phyloP scores from a whole-genome alignment of 352 stramenopile genomes.

The Pythium apleroticum region DNA sequence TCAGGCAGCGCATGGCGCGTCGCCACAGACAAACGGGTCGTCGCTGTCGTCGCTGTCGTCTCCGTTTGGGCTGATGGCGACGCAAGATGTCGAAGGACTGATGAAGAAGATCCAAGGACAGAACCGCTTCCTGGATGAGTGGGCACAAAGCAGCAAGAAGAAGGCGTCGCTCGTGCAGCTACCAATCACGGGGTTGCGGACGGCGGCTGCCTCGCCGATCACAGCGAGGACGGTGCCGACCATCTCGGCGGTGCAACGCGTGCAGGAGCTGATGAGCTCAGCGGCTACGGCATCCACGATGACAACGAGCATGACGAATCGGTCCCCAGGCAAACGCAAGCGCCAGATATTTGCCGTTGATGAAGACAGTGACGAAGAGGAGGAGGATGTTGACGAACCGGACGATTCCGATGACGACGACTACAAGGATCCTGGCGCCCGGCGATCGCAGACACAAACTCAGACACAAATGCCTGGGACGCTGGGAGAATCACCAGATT shows the following conservation, averaged over 20 bases:
- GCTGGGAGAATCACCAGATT: conserved; percentile 18
- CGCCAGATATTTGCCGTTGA: conserved; percentile 17
- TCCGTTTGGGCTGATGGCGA: conserved; percentile 27
- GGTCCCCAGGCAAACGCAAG: conserved; percentile 25
- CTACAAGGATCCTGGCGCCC: neutral
- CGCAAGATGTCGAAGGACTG: conserved; percentile 27
- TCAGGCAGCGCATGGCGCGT: neutral
- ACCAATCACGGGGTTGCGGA: conserved; percentile 9
- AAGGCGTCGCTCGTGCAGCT: conserved; percentile 11
- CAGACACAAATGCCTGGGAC: conserved; percentile 13
- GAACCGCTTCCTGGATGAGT: conserved; percentile 27
- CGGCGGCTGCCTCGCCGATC: neutral
- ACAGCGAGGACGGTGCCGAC: conserved; percentile 1
- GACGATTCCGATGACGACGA: neutral
- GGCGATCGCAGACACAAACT: conserved; percentile 1
- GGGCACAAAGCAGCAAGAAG: conserved; percentile 14
- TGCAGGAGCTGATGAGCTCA: conserved; percentile 9
- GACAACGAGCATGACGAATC: neutral
- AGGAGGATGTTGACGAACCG: conserved; percentile 1
- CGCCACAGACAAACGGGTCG: conserved; percentile 6
- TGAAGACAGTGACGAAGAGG: conserved; percentile 19
- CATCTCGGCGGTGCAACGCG: conserved; percentile 22
- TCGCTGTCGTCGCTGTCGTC: conserved; percentile 27
- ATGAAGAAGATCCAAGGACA: conserved; percentile 27
- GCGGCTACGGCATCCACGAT: neutral